Evolutionary conservation across 768 basidiomycete species (phyloP).

Genomic region (Boletellus ananas): DNA sequence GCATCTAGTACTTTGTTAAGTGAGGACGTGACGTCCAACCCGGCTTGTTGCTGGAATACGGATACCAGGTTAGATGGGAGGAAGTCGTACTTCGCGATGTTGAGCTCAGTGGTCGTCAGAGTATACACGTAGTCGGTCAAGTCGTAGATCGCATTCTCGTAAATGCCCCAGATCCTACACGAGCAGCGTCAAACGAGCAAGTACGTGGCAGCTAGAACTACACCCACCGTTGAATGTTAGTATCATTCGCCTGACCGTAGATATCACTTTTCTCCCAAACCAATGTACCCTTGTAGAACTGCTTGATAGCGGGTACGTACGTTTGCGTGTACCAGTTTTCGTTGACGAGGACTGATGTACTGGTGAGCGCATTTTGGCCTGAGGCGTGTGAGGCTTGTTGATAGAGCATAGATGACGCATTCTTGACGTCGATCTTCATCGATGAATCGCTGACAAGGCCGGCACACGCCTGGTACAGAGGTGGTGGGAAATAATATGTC

Average conservation of each 20-base stretch:
- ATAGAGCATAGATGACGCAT: slow-evolving; percentile 42
- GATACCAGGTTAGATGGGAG: slow-evolving; percentile 45
- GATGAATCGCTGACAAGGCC: slow-evolving; percentile 47
- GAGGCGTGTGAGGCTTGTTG: slow-evolving; percentile 54
- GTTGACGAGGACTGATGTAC: slow-evolving; percentile 34
- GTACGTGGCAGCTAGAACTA: slow-evolving; percentile 5
- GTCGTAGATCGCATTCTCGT: slow-evolving; percentile 56
- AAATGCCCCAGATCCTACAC: slow-evolving; percentile 55
- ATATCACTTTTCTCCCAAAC: slow-evolving; percentile 47
- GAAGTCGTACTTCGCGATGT: slow-evolving; percentile 47
- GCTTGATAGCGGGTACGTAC: slow-evolving; percentile 52
- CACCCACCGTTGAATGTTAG: slow-evolving; percentile 31
- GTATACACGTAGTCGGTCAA: slow-evolving; percentile 68
- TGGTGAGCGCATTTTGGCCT: slow-evolving; percentile 41
- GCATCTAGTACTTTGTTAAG: slow-evolving; percentile 44
- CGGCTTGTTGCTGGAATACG: slow-evolving; percentile 55
- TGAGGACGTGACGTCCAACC: slow-evolving; percentile 54
- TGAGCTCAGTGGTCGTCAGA: slow-evolving; percentile 39
- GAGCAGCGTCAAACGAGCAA: slow-evolving; percentile 7
- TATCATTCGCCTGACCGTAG: slow-evolving; percentile 33
- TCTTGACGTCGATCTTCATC: slow-evolving; percentile 42
- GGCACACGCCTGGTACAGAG: slow-evolving; percentile 55
- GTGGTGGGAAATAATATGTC: slow-evolving; percentile 60
- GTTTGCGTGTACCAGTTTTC: slow-evolving; percentile 53
- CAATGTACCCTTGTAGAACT: slow-evolving; percentile 58